Evolutionary conservation across 306 rosid genomes (phyloP).

Genomic region (Rubus parviflorus): DNA sequence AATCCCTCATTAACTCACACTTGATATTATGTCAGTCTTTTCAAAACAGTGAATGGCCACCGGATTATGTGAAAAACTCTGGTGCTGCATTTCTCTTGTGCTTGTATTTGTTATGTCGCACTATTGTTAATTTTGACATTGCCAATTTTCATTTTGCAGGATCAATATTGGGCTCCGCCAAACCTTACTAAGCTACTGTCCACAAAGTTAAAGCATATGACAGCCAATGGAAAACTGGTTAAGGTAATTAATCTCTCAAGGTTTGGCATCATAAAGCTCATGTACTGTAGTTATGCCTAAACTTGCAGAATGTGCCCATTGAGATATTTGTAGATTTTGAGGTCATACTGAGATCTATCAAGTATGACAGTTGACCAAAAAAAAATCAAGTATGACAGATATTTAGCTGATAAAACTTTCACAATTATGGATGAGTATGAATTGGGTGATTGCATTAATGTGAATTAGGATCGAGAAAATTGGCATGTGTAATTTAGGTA

Average conservation of each 20-base stretch:
- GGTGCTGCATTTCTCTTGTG: not conserved
- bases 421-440: not conserved
- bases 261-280: slow-evolving; percentile 9
- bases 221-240: slow-evolving; percentile 62
- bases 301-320: slow-evolving; percentile 6
- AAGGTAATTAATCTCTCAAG: slow-evolving; percentile 55
- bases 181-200: slow-evolving; percentile 74
- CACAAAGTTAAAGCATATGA: slow-evolving; percentile 79
- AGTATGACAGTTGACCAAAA: slow-evolving; percentile 7
- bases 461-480: not conserved
- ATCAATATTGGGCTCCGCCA: slow-evolving; percentile 70
- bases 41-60: not conserved
- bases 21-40: slow-evolving; percentile 14
- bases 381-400: slow-evolving; percentile 7
- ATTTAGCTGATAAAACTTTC: slow-evolving; percentile 3
- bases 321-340: slow-evolving; percentile 14
- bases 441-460: not conserved
- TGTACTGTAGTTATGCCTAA: slow-evolving; percentile 12
- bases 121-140: slow-evolving; percentile 22
- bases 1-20: slow-evolving; percentile 11
- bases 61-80: not conserved
- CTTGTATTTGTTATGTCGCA: slow-evolving; percentile 7
- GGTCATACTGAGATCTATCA: slow-evolving; percentile 16
- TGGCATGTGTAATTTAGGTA: slow-evolving; percentile 12
- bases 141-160: slow-evolving; percentile 45